phyloP scores from a whole-genome alignment of 2,329 filamentous ascomycete species.

The Didymella pinodella region DNA sequence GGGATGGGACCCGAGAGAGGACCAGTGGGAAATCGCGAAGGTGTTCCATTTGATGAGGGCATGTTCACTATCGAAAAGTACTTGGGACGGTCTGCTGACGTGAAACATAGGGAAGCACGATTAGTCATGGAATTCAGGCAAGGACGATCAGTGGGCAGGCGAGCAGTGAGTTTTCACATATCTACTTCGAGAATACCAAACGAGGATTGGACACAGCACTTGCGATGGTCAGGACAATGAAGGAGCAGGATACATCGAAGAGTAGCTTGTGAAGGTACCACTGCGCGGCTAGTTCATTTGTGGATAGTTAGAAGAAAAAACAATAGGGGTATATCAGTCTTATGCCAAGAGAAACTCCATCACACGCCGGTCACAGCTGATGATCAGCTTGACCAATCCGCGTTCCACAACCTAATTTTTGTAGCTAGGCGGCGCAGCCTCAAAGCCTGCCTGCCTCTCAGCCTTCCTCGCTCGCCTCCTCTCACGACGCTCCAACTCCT shows the following conservation, averaged over 20 bases:
- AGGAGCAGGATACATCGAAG: slow-evolving; percentile 34
- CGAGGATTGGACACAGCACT: slow-evolving; percentile 42
- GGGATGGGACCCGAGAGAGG: slow-evolving; percentile 71
- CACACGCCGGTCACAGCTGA: slow-evolving; percentile 4
- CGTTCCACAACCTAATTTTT: slow-evolving; percentile 25
- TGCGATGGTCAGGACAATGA: slow-evolving; percentile 37
- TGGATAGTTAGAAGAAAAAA: neutral
- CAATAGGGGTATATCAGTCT: slow-evolving; percentile 21
- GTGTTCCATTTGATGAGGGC: slow-evolving; percentile 49
- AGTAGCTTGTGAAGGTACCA: slow-evolving; percentile 32
- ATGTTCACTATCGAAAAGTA: slow-evolving; percentile 13
- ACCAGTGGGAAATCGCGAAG: slow-evolving; percentile 47
- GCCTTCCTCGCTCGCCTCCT: slow-evolving; percentile 36
- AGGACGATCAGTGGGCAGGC: slow-evolving; percentile 48
- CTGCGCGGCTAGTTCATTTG: neutral
- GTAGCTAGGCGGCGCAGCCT: slow-evolving; percentile 35
- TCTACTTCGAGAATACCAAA: slow-evolving; percentile 48
- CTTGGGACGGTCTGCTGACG: neutral
- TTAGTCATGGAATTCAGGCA: slow-evolving; percentile 48
- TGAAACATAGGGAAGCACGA: slow-evolving; percentile 39
- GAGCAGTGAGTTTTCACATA: slow-evolving; percentile 48
- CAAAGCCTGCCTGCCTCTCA: slow-evolving; percentile 26
- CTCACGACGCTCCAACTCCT: slow-evolving; percentile 40
- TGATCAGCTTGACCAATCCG: neutral
- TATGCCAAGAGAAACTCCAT: slow-evolving; percentile 15